These are phyloP conservation scores for Eustoma russellianum DNA, from an alignment of 257 asterid genomes.

Conservation along the genomic window DNA sequence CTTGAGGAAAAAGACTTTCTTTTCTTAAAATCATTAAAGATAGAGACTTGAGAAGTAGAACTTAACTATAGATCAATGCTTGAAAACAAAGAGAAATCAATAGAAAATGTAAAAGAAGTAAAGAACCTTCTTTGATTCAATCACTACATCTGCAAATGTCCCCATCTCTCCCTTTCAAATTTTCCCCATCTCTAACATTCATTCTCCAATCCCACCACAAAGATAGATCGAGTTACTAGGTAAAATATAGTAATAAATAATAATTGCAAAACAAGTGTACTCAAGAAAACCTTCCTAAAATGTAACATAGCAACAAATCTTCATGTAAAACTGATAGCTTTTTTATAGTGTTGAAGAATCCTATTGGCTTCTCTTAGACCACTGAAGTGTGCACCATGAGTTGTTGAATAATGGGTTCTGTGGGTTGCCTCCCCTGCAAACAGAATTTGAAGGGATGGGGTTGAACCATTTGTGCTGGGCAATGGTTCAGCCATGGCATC, in stretches of 20 bases:
- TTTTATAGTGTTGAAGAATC: slow-evolving; percentile 61
- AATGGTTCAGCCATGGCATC: slow-evolving; percentile 76
- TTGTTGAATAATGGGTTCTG: slow-evolving; percentile 76
- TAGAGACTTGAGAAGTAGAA: slow-evolving; percentile 8
- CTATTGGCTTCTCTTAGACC: slow-evolving; percentile 89
- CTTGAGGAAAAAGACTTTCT: too few relatives aligned
- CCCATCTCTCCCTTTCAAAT: slow-evolving; percentile 26
- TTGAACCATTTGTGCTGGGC: slow-evolving; percentile 7
- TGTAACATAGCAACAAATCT: slow-evolving; percentile 19
- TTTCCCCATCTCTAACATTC: slow-evolving; percentile 8
- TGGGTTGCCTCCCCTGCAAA: slow-evolving; percentile 95
- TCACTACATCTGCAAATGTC: slow-evolving; percentile 19
- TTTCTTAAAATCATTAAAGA: slow-evolving; percentile 1
- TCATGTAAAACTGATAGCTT: slow-evolving; percentile 21
- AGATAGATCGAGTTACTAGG: slow-evolving; percentile 12
- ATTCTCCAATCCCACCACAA: background rate
- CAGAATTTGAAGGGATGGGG: slow-evolving; percentile 48
- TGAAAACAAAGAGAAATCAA: slow-evolving; percentile 9
- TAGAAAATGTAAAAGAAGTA: slow-evolving; percentile 10
- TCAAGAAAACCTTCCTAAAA: slow-evolving; percentile 5
- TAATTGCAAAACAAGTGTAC: slow-evolving; percentile 6
- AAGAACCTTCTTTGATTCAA: slow-evolving; percentile 19
- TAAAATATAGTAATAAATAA: slow-evolving; percentile 7
- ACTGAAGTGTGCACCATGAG: slow-evolving; percentile 90
- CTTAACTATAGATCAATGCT: background rate